These are phyloP conservation scores for Tetrapisispora arboricola DNA, from an alignment of 805 yeast species.

Conservation along the genomic window DNA sequence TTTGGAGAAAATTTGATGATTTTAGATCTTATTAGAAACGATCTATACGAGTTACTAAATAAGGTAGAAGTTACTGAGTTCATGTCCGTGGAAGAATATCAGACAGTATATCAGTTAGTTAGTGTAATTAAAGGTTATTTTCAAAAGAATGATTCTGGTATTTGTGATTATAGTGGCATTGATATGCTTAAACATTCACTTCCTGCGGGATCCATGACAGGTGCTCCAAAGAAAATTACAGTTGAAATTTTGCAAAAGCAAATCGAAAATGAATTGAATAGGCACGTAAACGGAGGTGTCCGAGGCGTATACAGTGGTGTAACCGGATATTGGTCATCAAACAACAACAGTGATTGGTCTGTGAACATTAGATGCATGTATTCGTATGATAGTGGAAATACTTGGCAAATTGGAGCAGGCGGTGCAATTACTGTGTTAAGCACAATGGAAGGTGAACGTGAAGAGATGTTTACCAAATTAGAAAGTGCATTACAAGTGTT, in stretches of 20 bases:
- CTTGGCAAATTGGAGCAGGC: constrained; percentile 94
- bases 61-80: constrained; percentile 63
- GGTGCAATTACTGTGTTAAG: constrained; percentile 94
- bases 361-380: constrained; percentile 83
- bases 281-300: constrained; percentile 18
- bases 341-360: constrained; percentile 89
- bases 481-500: constrained; percentile 64
- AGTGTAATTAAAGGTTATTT: constrained; percentile 70
- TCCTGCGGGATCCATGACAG: constrained; percentile 99
- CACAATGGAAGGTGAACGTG: constrained; percentile 77
- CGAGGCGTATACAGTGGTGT: constrained; percentile 93
- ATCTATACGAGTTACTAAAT: constrained; percentile 56
- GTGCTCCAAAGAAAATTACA: constrained; percentile 93
- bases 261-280: constrained; percentile 28
- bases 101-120: constrained; percentile 84
- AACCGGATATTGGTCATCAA: constrained; percentile 87
- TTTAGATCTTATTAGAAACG: constrained; percentile 91
- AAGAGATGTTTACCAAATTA: constrained; percentile 77
- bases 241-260: constrained; percentile 62
- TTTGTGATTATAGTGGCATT: constrained; percentile 45
- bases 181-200: constrained; percentile 70
- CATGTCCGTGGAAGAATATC: constrained; percentile 88
- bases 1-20: constrained; percentile 95
- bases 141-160: not conserved
- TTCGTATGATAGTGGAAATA: constrained; percentile 39